Base-by-base conservation (phyloP, 2,329 filamentous ascomycete species). In the Ophiostoma tasmaniense region DNA sequence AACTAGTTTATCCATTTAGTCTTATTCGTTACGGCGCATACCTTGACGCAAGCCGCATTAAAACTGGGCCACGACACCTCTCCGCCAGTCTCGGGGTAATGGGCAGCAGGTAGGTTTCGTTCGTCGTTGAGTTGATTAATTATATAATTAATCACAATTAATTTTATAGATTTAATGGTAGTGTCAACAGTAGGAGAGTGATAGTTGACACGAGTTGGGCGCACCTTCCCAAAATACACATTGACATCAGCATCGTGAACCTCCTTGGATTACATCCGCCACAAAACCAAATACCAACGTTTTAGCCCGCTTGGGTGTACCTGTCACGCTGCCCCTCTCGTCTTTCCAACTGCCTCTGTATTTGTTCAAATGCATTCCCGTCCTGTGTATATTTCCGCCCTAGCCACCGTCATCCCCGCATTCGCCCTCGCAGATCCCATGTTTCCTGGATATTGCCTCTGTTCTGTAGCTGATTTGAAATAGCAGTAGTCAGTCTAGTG, bases 51-150 rank as follows among this genome's bases (percentile, higher is more conserved):
- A 70, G 50, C 66, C 66, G 68, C 68, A 67, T 50, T 50, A 66
- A 67, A 67, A 35, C 30, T 30, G 25, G 33, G 50, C 37, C 25
- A 45, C 28, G 62, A 39, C 66, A 37, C 55, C 62, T 70, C 66
- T 55, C n/a, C 22, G 22, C 25, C 50, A 25, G 50, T 55, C 50
- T 55, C 50, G 69, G 69, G 69, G 69, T 68, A 70, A 70, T 68
- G 62, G 66, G 66, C 61, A 62, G 50, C 22, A 33, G n/a, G n/a
- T n/a, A n/a, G n/a, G n/a, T n/a, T n/a, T n/a, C n/a, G n/a, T n/a
- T n/a, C n/a, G n/a, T n/a, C n/a, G n/a, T n/a, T n/a, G n/a, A n/a
- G n/a, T n/a, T n/a, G n/a, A n/a, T n/a, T n/a, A n/a, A n/a, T n/a
- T n/a, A n/a, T n/a, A n/a, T n/a, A n/a, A n/a, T n/a, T n/a, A n/a